A percentile compares a stretch with the other conserved stretches of the same genome.
These are phyloP conservation scores for Fusarium foetens DNA, from an alignment of 2,329 filamentous ascomycete species.

Conservation along the genomic window DNA sequence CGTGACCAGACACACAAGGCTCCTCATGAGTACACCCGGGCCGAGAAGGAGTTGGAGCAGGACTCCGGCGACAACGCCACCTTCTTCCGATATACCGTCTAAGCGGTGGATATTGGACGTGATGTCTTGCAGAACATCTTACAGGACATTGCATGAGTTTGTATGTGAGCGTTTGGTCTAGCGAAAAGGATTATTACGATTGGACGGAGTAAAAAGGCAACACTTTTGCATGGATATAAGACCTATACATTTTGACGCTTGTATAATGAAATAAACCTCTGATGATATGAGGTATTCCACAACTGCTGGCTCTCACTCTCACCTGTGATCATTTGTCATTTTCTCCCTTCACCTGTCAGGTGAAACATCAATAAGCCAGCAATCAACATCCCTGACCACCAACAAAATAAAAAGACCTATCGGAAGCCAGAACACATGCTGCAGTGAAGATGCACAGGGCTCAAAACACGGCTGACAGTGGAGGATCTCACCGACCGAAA, in stretches of 20 bases:
- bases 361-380: slow-evolving; percentile 12
- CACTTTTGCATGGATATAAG: slow-evolving; percentile 22
- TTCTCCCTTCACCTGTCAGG: neutral
- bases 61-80: slow-evolving; percentile 67
- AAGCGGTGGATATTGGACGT: slow-evolving; percentile 29
- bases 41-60: slow-evolving; percentile 63
- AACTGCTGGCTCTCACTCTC: neutral
- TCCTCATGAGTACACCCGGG: slow-evolving; percentile 61
- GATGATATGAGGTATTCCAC: slow-evolving; percentile 20
- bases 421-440: slow-evolving; percentile 2
- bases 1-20: slow-evolving; percentile 61
- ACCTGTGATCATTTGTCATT: neutral
- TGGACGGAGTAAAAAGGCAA: slow-evolving; percentile 14
- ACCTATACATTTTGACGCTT: slow-evolving; percentile 17
- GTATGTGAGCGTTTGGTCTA: slow-evolving; percentile 34
- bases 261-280: slow-evolving; percentile 29
- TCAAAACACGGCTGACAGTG: slow-evolving; percentile 13
- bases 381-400: neutral
- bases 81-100: slow-evolving; percentile 65
- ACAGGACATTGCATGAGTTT: slow-evolving; percentile 36
- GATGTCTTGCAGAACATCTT: slow-evolving; percentile 39
- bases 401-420: neutral
- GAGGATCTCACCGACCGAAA: slow-evolving; percentile 1
- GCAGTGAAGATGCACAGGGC: slow-evolving; percentile 5
- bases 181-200: slow-evolving; percentile 18